These are phyloP conservation scores for Hymenoscyphus salicellus DNA, from an alignment of 2,329 filamentous ascomycete species.

Conservation along the genomic window DNA sequence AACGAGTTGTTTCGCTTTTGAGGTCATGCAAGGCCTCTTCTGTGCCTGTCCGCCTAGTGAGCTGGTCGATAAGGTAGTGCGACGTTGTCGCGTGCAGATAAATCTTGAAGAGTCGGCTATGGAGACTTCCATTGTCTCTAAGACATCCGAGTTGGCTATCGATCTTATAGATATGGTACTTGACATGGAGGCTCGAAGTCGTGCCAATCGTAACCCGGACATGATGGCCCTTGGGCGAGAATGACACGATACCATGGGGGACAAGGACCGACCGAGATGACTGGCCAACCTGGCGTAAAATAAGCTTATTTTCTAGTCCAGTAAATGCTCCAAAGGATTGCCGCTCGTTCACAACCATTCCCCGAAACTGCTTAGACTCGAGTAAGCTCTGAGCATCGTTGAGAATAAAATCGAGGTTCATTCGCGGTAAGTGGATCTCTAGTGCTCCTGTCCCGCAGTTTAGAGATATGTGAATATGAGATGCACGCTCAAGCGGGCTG, in stretches of 20 bases:
- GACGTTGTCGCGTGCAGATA: slow-evolving; percentile 57
- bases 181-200: slow-evolving; percentile 11
- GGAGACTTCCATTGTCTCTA: slow-evolving; percentile 43
- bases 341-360: slow-evolving; percentile 46
- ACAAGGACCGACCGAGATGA: slow-evolving; percentile 50
- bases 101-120: slow-evolving; percentile 46
- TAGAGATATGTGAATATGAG: slow-evolving; percentile 39
- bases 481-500: slow-evolving; percentile 37
- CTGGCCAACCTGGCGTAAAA: slow-evolving; percentile 48
- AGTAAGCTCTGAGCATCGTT: slow-evolving; percentile 32
- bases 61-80: slow-evolving; percentile 39
- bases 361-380: slow-evolving; percentile 48
- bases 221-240: slow-evolving; percentile 33
- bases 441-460: slow-evolving; percentile 8
- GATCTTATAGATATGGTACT: slow-evolving; percentile 46
- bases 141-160: slow-evolving; percentile 50
- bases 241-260: slow-evolving; percentile 43
- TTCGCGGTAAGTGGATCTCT: slow-evolving; percentile 44
- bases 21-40: slow-evolving; percentile 53
- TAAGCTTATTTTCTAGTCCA: slow-evolving; percentile 56
- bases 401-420: slow-evolving; percentile 48
- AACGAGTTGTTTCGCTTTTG: slow-evolving; percentile 44
- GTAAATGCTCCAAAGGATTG: slow-evolving; percentile 55
- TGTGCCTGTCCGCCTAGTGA: slow-evolving; percentile 46
- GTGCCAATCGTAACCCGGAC: slow-evolving; percentile 21